These are phyloP conservation scores for Collybia sp. DNA, from an alignment of 768 basidiomycete genomes.

Conservation along the genomic window DNA sequence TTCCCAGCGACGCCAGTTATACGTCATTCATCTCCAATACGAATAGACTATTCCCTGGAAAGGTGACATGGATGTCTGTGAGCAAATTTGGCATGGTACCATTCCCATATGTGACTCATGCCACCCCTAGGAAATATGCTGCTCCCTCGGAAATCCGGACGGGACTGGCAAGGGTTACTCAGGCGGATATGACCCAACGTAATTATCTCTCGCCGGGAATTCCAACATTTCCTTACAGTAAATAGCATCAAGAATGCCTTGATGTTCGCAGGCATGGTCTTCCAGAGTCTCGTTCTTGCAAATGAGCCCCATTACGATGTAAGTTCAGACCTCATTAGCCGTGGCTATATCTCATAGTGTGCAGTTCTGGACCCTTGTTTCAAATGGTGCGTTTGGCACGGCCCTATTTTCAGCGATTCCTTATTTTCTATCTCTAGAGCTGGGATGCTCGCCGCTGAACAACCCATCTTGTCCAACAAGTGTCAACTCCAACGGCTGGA, in stretches of 20 bases:
- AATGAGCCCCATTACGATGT: constrained; percentile 34
- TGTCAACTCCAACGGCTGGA: constrained; percentile 37
- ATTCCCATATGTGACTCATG: not conserved
- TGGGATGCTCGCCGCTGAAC: constrained; percentile 33
- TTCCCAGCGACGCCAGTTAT: constrained; percentile 33
- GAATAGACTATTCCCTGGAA: constrained; percentile 21
- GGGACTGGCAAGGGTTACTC: constrained; percentile 28
- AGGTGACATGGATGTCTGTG: constrained; percentile 35
- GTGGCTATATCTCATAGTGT: not conserved
- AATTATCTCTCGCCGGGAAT: not conserved
- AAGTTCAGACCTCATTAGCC: constrained; percentile 5
- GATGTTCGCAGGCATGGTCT: constrained; percentile 32
- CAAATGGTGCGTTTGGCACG: constrained; percentile 17
- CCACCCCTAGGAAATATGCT: constrained; percentile 29
- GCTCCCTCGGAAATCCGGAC: constrained; percentile 28
- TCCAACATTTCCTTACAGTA: not conserved
- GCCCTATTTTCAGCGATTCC: constrained; percentile 6
- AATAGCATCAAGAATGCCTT: constrained; percentile 31
- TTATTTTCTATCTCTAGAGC: constrained; percentile 12
- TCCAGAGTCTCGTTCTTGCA: constrained; percentile 32
- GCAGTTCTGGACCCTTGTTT: constrained; percentile 36
- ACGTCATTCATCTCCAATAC: constrained; percentile 21
- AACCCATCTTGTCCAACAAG: constrained; percentile 27
- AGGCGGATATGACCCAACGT: constrained; percentile 32
- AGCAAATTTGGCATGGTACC: constrained; percentile 2